Evolutionary conservation across 2,329 filamentous ascomycete species (phyloP).

Genomic region (Fusarium sororula): DNA sequence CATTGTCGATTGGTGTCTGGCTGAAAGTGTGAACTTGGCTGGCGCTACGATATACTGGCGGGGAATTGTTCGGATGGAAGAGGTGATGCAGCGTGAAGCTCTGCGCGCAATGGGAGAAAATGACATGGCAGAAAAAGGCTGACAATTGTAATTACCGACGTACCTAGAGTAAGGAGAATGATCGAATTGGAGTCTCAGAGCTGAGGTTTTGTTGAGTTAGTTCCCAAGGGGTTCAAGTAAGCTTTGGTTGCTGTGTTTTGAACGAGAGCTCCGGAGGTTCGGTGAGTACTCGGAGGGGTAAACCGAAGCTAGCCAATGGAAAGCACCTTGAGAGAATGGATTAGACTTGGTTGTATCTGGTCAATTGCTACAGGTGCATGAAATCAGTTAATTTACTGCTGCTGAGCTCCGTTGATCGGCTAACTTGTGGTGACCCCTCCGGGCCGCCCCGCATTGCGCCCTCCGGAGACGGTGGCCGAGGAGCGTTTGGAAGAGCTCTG

Average conservation of each 20-base stretch:
- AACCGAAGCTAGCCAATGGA: constrained; percentile 10
- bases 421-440: constrained; percentile 8
- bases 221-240: constrained; percentile 11
- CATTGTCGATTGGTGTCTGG: constrained; percentile 52
- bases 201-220: constrained; percentile 3
- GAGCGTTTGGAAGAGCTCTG: not conserved
- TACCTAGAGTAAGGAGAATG: constrained; percentile 23
- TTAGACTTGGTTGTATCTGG: not conserved
- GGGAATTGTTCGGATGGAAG: constrained; percentile 30
- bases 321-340: constrained; percentile 6
- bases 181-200: not conserved
- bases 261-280: constrained; percentile 24
- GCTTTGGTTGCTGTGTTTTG: constrained; percentile 15
- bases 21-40: constrained; percentile 46
- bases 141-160: constrained; percentile 8
- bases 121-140: constrained; percentile 33
- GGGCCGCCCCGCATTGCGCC: constrained; percentile 27
- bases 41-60: constrained; percentile 13
- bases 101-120: constrained; percentile 28
- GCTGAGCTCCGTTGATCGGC: constrained; percentile 39
- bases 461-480: constrained; percentile 28
- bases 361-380: not conserved
- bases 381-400: constrained; percentile 18
- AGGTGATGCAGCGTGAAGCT: constrained; percentile 36
- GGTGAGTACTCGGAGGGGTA: constrained; percentile 24